Conservation (phyloP, 2,329 filamentous ascomycete species). For the Neonectria coccinea region DNA sequence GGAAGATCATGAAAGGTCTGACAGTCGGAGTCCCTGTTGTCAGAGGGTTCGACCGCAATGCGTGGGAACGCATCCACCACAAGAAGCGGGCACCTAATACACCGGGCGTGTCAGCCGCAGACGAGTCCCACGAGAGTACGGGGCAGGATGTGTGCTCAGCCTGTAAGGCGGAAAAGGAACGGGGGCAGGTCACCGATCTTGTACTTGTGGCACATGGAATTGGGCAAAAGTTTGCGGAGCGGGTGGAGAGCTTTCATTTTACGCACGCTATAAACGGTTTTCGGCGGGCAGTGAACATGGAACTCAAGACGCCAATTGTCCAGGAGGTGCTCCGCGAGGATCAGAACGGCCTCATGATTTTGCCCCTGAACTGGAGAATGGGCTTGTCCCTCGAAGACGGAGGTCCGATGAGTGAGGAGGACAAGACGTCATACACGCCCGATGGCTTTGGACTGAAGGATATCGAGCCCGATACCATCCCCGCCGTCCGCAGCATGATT, state of each 20-base stretch:
- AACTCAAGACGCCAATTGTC: conserved; percentile 80
- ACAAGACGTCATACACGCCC: conserved; percentile 64
- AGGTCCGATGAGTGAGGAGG: conserved; percentile 67
- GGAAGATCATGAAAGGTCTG: conserved; percentile 85
- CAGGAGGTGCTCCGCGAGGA: conserved; percentile 78
- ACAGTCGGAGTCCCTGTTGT: conserved; percentile 89
- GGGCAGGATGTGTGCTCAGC: conserved; percentile 60
- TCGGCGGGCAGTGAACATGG: conserved; percentile 85
- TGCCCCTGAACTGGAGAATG: conserved; percentile 94
- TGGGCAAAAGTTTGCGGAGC: conserved; percentile 93
- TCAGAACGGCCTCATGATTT: conserved; percentile 92
- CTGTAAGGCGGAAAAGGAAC: conserved; percentile 72
- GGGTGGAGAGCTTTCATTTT: conserved; percentile 96
- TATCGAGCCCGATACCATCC: conserved; percentile 91
- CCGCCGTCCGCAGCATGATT: conserved; percentile 92
- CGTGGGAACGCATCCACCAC: conserved; percentile 79
- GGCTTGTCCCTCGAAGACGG: conserved; percentile 89
- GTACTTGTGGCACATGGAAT: conserved; percentile 95
- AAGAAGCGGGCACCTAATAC: conserved; percentile 53
- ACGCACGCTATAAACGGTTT: conserved; percentile 96
- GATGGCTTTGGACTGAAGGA: conserved; percentile 79
- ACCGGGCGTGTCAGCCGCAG: conserved; percentile 42
- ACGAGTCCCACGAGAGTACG: conserved; percentile 47
- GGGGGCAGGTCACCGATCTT: conserved; percentile 83
- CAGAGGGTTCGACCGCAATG: conserved; percentile 83